These are phyloP conservation scores for Carnegiea gigantea DNA, from an alignment of 179 eudicot species.

Conservation along the genomic window DNA sequence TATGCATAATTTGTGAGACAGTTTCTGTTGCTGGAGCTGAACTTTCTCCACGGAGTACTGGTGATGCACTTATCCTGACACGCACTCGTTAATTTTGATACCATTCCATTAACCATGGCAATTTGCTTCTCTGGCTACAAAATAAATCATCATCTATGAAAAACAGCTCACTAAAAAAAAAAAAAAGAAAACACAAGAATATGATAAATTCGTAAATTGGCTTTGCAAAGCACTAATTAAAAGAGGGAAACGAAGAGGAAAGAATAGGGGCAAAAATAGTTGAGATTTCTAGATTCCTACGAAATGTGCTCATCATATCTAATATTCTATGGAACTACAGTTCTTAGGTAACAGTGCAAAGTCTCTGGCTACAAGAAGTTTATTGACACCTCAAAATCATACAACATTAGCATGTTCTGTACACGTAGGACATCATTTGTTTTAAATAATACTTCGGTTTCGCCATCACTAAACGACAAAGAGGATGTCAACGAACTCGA, in stretches of 20 bases:
- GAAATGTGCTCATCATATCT: too few relatives aligned
- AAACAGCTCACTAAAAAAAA: not conserved
- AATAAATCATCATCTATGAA: not conserved
- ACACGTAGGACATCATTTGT: not conserved
- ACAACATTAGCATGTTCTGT: not conserved
- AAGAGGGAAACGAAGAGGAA: too few relatives aligned
- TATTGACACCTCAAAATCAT: not conserved
- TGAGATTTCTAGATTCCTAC: too few relatives aligned
- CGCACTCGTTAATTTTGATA: slow-evolving; percentile 60
- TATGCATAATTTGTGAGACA: slow-evolving; percentile 72
- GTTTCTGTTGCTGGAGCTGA: slow-evolving; percentile 64
- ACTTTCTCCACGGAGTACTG: slow-evolving; percentile 68
- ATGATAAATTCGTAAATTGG: not conserved
- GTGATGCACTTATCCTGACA: slow-evolving; percentile 90
- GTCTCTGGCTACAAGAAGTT: not conserved
- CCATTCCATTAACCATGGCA: slow-evolving; percentile 72
- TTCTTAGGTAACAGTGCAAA: too few relatives aligned
- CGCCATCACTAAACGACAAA: not conserved
- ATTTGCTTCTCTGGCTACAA: slow-evolving; percentile 76
- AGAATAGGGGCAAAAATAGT: too few relatives aligned
- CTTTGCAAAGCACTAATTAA: too few relatives aligned
- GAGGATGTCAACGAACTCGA: not conserved
- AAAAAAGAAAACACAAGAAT: not conserved
- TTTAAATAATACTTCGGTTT: not conserved
- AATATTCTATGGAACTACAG: too few relatives aligned